These are phyloP conservation scores for Penicillium maclennaniae DNA, from an alignment of 495 filamentous ascomycete species.

Conservation along the genomic window DNA sequence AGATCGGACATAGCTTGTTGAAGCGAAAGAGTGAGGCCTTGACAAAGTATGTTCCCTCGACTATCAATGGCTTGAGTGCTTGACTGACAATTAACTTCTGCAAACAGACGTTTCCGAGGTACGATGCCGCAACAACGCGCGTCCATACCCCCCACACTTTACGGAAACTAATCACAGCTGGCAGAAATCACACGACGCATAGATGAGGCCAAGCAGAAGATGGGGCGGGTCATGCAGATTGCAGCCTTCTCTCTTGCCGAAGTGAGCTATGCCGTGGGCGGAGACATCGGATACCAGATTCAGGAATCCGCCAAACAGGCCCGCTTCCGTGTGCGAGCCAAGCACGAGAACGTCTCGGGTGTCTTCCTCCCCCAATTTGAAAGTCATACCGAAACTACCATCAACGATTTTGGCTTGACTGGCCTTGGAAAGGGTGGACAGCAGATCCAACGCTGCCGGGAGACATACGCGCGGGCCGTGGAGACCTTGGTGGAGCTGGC, in stretches of 20 bases:
- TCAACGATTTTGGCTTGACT: slow-evolving; percentile 94
- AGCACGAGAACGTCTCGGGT: slow-evolving; percentile 97
- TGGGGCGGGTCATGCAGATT: slow-evolving; percentile 99
- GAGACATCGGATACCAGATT: slow-evolving; percentile 94
- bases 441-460: slow-evolving; percentile 89
- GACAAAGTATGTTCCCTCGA: slow-evolving; percentile 60
- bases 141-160: slow-evolving; percentile 20
- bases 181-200: slow-evolving; percentile 95
- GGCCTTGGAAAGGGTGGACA: slow-evolving; percentile 96
- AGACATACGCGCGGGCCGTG: slow-evolving; percentile 96
- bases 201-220: slow-evolving; percentile 98
- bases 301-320: slow-evolving; percentile 93
- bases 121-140: slow-evolving; percentile 21
- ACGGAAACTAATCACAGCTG: slow-evolving; percentile 22
- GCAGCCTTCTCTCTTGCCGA: slow-evolving; percentile 96
- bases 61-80: not conserved
- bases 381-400: slow-evolving; percentile 72
- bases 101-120: slow-evolving; percentile 79
- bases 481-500: slow-evolving; percentile 96
- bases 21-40: slow-evolving; percentile 94
- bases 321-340: slow-evolving; percentile 85
- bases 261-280: slow-evolving; percentile 95
- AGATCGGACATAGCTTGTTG: slow-evolving; percentile 79
- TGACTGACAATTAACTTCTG: slow-evolving; percentile 9
- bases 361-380: slow-evolving; percentile 93